Evolutionary conservation across 768 basidiomycete species (phyloP).

Genomic region (Amanita fuliginea): DNA sequence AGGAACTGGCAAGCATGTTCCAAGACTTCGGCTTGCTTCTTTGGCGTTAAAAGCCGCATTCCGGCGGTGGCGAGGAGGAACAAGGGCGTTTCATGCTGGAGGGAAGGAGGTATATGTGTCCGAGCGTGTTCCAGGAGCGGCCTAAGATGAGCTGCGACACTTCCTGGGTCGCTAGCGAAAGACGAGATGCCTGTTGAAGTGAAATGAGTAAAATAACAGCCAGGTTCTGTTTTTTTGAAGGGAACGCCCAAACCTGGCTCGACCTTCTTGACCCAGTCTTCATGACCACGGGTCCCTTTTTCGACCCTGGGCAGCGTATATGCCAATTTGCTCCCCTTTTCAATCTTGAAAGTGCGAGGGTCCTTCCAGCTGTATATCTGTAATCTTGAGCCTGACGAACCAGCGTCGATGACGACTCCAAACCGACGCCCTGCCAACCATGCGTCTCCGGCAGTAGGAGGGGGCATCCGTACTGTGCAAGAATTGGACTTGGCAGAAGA

Average conservation of each 20-base stretch:
- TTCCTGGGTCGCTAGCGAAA: slow-evolving; percentile 57
- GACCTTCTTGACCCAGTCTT: slow-evolving; percentile 84
- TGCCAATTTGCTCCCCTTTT: slow-evolving; percentile 39
- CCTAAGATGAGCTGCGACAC: slow-evolving; percentile 63
- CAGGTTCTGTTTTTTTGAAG: background rate
- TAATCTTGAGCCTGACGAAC: slow-evolving; percentile 90
- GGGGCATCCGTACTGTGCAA: slow-evolving; percentile 36
- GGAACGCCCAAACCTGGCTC: slow-evolving; percentile 67
- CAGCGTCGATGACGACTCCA: slow-evolving; percentile 96
- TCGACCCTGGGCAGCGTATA: slow-evolving; percentile 73
- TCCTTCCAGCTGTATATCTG: slow-evolving; percentile 98
- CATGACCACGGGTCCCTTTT: slow-evolving; percentile 74
- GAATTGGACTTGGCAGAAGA: too few relatives aligned
- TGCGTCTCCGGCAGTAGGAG: slow-evolving; percentile 55
- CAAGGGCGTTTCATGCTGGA: slow-evolving; percentile 76
- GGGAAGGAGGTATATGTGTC: slow-evolving; percentile 75
- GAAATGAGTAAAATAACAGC: background rate
- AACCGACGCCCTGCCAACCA: slow-evolving; percentile 79
- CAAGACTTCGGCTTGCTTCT: slow-evolving; percentile 65
- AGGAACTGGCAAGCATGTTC: slow-evolving; percentile 70
- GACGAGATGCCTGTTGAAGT: slow-evolving; percentile 68
- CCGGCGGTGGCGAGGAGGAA: slow-evolving; percentile 96
- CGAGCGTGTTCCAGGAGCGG: slow-evolving; percentile 81
- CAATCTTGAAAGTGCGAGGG: slow-evolving; percentile 42
- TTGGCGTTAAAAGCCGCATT: slow-evolving; percentile 76